A percentile compares a stretch with the other conserved stretches of the same genome.
Conservation (phyloP, 768 basidiomycete genomes). For the Termitomyces sp. region DNA sequence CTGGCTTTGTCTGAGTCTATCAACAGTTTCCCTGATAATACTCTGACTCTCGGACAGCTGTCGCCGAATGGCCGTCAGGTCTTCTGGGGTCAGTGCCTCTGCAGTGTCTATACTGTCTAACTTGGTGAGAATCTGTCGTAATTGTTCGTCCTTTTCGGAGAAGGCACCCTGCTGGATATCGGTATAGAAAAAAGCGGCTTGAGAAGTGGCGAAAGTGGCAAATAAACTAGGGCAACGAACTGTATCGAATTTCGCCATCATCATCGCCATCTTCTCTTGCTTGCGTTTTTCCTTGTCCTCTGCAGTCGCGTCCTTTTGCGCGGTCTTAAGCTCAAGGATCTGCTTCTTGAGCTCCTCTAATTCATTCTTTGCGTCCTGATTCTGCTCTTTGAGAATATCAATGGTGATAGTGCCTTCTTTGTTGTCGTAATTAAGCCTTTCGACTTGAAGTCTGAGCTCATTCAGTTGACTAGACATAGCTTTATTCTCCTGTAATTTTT, state of each 20-base stretch:
- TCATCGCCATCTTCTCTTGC: slow-evolving; percentile 98
- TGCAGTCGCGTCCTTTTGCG: slow-evolving; percentile 80
- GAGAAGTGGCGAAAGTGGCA: slow-evolving; percentile 5
- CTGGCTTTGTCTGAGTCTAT: slow-evolving; percentile 83
- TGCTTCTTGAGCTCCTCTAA: slow-evolving; percentile 86
- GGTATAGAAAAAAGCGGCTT: slow-evolving; percentile 5
- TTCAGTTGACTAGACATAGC: slow-evolving; percentile 90
- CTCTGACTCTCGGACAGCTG: slow-evolving; percentile 89
- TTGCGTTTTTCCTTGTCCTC: slow-evolving; percentile 99
- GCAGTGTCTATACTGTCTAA: slow-evolving; percentile 78
- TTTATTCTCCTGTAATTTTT: slow-evolving; percentile 77
- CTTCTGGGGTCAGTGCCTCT: slow-evolving; percentile 66
- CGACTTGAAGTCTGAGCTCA: slow-evolving; percentile 88
- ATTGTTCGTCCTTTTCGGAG: slow-evolving; percentile 93
- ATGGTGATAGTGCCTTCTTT: slow-evolving; percentile 92
- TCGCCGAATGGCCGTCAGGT: slow-evolving; percentile 78
- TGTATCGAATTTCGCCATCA: slow-evolving; percentile 99
- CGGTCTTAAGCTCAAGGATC: slow-evolving; percentile 72
- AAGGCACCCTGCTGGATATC: slow-evolving; percentile 77
- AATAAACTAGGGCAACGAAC: slow-evolving; percentile 44
- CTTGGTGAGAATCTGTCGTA: slow-evolving; percentile 80
- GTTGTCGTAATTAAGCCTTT: slow-evolving; percentile 92
- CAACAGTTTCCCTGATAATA: slow-evolving; percentile 83
- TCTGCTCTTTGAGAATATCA: slow-evolving; percentile 95
- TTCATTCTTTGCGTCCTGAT: slow-evolving; percentile 80